Evolutionary conservation across 352 stramenopile genomes (phyloP), one percentile per base, ranked within the genome.

Genomic region (Pythium utonaiense): DNA sequence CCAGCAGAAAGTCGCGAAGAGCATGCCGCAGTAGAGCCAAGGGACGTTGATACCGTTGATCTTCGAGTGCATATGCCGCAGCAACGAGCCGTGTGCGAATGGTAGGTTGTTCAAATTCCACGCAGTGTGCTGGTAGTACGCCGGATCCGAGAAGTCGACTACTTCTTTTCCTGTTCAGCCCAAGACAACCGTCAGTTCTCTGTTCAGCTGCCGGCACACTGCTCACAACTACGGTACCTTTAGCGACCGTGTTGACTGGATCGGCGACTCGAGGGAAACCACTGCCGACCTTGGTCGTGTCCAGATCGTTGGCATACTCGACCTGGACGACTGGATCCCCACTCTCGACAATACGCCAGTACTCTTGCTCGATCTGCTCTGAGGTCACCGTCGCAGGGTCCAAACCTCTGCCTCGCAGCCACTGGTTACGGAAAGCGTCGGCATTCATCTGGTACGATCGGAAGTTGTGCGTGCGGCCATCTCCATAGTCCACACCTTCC

Each of bases 71-170:
- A 99, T 79, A 70, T 98, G 87, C 10, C 91, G 79, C 30, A 99
- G 78, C 28, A 99, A 75, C 45, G 90, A 98, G 1, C 91, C 88
- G 21, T 92, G 88, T 17, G 92, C 83, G 51, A 93, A 89, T 0
- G 97, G 96, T 17, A 99, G 84, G 67, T 98, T 99, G 78, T 99
- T 99, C 16, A 99, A 70, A 72, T 99, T 99, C 97, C 97, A 99
- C 38, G 75, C 83, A 17, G 88, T 87, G 24, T 83, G 69, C 28
- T 73, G 63, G 61, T 97, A 97, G 59, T 93, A 94, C 50, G 81
- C 64, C 0, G 69, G 74, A 28, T 83, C 66, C 4, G 27, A 13
- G 47, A 93, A 93, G 55, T 85, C 74, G 13, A 89, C 71, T 6
- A 31, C 17, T 44, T 79, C 66, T 56, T 80, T 69, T 4, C 64